phyloP scores from a whole-genome alignment of 2,329 filamentous ascomycete genomes.

The Clonostachys chloroleuca region DNA sequence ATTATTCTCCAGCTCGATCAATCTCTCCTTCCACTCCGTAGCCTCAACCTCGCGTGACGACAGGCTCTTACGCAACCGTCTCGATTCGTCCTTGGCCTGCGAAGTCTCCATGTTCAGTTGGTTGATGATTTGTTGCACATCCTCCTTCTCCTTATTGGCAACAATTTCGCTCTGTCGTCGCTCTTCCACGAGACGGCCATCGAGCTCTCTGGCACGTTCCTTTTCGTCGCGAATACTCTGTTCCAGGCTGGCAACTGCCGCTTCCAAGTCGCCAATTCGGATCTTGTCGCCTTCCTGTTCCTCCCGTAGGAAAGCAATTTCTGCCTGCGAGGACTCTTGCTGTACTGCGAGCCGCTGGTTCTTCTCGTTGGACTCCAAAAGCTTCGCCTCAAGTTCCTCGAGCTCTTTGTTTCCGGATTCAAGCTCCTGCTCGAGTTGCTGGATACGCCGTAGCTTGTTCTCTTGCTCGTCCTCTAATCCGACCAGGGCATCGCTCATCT shows the following conservation, averaged over 20 bases:
- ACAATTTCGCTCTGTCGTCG: conserved; percentile 82
- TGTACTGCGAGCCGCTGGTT: conserved; percentile 84
- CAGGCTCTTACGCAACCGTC: conserved; percentile 77
- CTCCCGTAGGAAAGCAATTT: conserved; percentile 92
- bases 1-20: conserved; percentile 86
- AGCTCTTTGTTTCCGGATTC: conserved; percentile 82
- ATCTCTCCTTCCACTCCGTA: conserved; percentile 83
- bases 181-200: conserved; percentile 73
- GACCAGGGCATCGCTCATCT: conserved; percentile 81
- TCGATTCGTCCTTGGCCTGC: conserved; percentile 78
- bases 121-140: conserved; percentile 89
- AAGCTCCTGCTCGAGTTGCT: conserved; percentile 78
- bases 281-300: conserved; percentile 98
- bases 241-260: conserved; percentile 73
- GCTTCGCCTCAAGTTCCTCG: conserved; percentile 77
- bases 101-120: conserved; percentile 85
- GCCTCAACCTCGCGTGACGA: conserved; percentile 84
- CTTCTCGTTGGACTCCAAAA: conserved; percentile 83
- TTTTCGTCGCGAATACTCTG: conserved; percentile 79
- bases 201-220: conserved; percentile 68
- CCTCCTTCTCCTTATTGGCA: conserved; percentile 85
- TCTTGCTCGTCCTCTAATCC: conserved; percentile 87
- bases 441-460: conserved; percentile 71
- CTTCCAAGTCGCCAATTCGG: conserved; percentile 90
- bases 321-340: conserved; percentile 85